Conservation (phyloP, 2,329 filamentous ascomycete species). For the Aspergillus amoenus region DNA sequence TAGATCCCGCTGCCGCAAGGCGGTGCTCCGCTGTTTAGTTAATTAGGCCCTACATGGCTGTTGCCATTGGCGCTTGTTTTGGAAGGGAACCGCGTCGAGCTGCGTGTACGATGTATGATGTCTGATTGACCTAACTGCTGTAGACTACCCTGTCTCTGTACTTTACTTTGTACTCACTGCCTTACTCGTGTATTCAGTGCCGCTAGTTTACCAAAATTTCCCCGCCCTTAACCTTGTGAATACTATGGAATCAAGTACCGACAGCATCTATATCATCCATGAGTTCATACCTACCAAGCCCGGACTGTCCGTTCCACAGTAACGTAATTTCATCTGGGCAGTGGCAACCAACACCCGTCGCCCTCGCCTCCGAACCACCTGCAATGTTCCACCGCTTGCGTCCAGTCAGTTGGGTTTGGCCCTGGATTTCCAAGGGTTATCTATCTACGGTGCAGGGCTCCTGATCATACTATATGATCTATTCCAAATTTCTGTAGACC, state of each 20-base stretch:
- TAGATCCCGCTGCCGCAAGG: background rate
- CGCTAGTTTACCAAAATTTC: too few species aligned
- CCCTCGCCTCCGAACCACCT: background rate
- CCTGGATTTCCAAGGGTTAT: too few species aligned
- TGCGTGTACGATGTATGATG: background rate
- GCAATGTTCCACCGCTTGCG: too few species aligned
- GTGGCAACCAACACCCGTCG: background rate
- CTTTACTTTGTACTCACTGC: background rate
- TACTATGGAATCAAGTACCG: too few species aligned
- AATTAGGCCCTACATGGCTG: background rate
- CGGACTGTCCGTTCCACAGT: too few species aligned
- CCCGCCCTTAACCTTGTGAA: too few species aligned
- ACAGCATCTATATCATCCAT: background rate
- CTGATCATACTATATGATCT: too few species aligned
- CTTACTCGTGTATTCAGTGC: background rate
- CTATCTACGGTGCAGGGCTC: too few species aligned
- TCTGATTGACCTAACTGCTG: background rate
- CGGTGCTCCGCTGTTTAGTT: background rate
- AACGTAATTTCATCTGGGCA: background rate
- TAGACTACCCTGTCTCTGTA: background rate
- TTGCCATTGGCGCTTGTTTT: background rate
- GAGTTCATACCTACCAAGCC: background rate
- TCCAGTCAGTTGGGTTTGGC: too few species aligned
- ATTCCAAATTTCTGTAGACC: too few species aligned
- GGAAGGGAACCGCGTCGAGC: background rate